Percentiles rank a stretch among this genome's conserved stretches.
Conservation (phyloP, 192 early-diverging fungal genomes). For the Dispira parvispora region DNA sequence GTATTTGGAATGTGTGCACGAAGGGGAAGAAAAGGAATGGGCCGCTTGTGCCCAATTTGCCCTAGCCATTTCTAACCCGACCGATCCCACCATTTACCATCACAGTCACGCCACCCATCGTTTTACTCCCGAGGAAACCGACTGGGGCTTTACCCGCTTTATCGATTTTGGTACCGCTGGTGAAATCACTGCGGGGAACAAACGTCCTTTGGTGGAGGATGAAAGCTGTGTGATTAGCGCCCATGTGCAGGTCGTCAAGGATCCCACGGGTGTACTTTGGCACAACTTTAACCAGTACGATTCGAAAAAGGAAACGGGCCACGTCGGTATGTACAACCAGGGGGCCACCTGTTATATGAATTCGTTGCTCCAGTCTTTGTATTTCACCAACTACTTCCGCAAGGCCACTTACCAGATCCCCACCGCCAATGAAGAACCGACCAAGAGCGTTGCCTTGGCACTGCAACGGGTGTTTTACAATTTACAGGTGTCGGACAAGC, state of each 20-base stretch:
- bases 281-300: conserved; percentile 88
- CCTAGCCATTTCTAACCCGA: conserved; percentile 53
- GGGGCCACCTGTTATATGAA: conserved; percentile 99
- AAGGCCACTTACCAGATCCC: conserved; percentile 87
- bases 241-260: conserved; percentile 59
- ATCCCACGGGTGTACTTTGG: conserved; percentile 86
- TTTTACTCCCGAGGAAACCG: conserved; percentile 60
- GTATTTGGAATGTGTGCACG: conserved; percentile 75
- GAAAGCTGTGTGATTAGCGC: conserved; percentile 47
- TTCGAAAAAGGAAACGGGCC: conserved; percentile 79
- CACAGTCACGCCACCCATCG: conserved; percentile 59
- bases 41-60: conserved; percentile 72
- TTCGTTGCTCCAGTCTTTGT: conserved; percentile 87
- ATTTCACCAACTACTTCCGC: conserved; percentile 87
- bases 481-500: conserved; percentile 44
- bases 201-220: conserved; percentile 46
- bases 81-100: conserved; percentile 44
- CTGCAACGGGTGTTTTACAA: conserved; percentile 92
- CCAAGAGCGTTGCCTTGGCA: conserved; percentile 71
- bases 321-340: conserved; percentile 89
- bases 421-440: conserved; percentile 73
- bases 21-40: conserved; percentile 42
- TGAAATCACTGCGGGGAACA: conserved; percentile 17
- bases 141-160: conserved; percentile 92
- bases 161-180: conserved; percentile 32